Conservation (phyloP, 352 stramenopile species). For the Pythium guiyangense region DNA sequence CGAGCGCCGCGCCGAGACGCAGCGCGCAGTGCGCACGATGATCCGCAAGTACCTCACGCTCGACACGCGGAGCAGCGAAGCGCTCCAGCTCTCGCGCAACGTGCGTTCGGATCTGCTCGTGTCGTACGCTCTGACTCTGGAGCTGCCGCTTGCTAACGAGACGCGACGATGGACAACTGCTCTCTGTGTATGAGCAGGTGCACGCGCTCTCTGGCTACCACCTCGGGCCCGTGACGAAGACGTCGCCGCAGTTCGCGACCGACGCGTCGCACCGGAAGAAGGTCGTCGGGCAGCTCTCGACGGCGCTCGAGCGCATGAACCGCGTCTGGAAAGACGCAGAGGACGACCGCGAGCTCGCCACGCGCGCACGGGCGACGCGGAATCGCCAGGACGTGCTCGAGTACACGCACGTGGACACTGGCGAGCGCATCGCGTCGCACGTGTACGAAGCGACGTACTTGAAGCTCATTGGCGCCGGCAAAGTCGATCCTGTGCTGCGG, state of each 20-base stretch:
- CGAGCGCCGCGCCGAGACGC: background rate
- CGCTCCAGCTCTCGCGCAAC: slow-evolving; percentile 28
- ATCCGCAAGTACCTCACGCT: slow-evolving; percentile 42
- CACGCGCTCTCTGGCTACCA: slow-evolving; percentile 37
- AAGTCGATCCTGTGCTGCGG: slow-evolving; percentile 32
- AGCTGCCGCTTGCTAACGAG: background rate
- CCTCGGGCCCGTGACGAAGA: slow-evolving; percentile 30
- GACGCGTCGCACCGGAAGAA: slow-evolving; percentile 45
- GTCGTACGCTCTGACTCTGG: background rate
- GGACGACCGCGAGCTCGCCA: slow-evolving; percentile 29
- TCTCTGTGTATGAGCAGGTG: slow-evolving; percentile 16
- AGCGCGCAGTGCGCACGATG: slow-evolving; percentile 23
- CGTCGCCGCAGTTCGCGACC: slow-evolving; percentile 26
- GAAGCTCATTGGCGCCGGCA: slow-evolving; percentile 26
- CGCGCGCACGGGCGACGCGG: slow-evolving; percentile 22
- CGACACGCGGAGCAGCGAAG: slow-evolving; percentile 34
- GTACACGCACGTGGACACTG: slow-evolving; percentile 48
- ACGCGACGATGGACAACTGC: too few relatives aligned
- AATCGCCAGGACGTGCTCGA: slow-evolving; percentile 35
- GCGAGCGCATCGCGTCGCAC: slow-evolving; percentile 20
- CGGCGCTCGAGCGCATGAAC: slow-evolving; percentile 49
- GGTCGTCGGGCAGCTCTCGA: slow-evolving; percentile 25
- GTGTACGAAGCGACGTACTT: slow-evolving; percentile 52
- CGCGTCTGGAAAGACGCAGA: slow-evolving; percentile 41
- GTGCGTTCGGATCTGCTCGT: slow-evolving; percentile 3